phyloP scores from a whole-genome alignment of 1,284 basidiomycete species.

The Quambalaria eucalypti region DNA sequence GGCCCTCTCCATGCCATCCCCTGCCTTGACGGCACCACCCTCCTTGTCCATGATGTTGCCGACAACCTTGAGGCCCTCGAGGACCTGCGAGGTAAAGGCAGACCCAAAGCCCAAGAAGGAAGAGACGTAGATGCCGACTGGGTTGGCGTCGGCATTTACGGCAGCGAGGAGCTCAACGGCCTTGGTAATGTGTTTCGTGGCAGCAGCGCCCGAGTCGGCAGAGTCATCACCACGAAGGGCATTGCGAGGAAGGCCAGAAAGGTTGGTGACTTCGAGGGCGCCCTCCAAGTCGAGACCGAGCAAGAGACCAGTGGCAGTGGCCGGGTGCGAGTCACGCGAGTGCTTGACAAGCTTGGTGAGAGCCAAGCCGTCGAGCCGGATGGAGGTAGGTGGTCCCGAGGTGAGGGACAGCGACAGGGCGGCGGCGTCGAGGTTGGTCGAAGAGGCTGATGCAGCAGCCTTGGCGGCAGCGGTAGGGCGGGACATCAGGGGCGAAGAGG shows the following conservation, averaged over 20 bases:
- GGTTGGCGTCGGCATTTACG: conserved; percentile 84
- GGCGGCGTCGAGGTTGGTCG: conserved; percentile 5
- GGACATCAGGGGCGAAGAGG: no score
- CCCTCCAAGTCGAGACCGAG: conserved; percentile 43
- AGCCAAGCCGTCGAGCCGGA: conserved; percentile 42
- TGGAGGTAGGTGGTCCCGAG: conserved; percentile 36
- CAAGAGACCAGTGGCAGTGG: conserved; percentile 32
- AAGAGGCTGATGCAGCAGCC: background rate
- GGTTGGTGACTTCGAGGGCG: conserved; percentile 42
- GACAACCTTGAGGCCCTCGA: conserved; percentile 58
- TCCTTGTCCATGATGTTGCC: conserved; percentile 42
- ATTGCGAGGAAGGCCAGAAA: conserved; percentile 35
- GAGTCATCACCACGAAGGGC: conserved; percentile 14
- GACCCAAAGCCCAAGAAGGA: conserved; percentile 58
- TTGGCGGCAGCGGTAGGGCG: background rate
- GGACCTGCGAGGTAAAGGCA: conserved; percentile 64
- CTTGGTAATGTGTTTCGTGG: conserved; percentile 58
- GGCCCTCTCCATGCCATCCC: conserved; percentile 18
- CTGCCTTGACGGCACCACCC: conserved; percentile 13
- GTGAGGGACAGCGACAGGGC: conserved; percentile 31
- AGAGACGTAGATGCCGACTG: conserved; percentile 95
- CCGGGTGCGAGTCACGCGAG: conserved; percentile 42
- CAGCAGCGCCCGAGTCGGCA: conserved; percentile 21
- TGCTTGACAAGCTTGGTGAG: conserved; percentile 47
- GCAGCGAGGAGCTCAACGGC: conserved; percentile 68